These are phyloP conservation scores for Pulveroboletus ridleyi DNA, from an alignment of 1,284 basidiomycete species.

Conservation along the genomic window DNA sequence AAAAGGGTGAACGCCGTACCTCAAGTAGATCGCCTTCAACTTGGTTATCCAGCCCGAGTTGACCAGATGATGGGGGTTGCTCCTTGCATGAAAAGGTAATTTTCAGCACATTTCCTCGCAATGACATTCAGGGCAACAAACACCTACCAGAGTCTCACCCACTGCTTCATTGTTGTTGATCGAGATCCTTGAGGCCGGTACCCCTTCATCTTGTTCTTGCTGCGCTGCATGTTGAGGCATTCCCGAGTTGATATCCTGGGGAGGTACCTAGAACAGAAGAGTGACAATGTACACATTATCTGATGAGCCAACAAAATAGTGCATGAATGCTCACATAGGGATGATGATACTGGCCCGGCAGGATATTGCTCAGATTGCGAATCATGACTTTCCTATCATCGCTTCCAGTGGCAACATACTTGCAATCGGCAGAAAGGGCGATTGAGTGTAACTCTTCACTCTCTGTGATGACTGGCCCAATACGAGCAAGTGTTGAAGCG, in stretches of 20 bases:
- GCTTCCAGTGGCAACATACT: not conserved
- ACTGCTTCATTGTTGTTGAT: no score
- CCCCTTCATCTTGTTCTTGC: no score
- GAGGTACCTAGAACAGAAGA: not conserved
- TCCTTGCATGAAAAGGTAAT: not conserved
- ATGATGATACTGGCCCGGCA: conserved; percentile 1
- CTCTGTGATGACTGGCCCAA: not conserved
- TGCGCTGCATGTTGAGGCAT: no score
- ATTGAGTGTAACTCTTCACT: not conserved
- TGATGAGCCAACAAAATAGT: not conserved
- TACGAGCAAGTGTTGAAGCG: not conserved
- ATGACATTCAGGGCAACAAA: not conserved
- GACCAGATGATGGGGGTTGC: not conserved
- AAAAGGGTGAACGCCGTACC: no score
- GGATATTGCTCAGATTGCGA: not conserved
- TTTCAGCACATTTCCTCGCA: not conserved
- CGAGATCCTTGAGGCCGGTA: no score
- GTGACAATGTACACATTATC: not conserved
- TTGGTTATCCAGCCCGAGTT: not conserved
- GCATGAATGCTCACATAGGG: not conserved
- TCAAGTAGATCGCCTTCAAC: no score
- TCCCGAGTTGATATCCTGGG: no score
- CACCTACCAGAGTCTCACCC: not conserved
- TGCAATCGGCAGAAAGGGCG: not conserved
- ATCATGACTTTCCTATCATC: accelerated